phyloP scores from a whole-genome alignment of 2,329 filamentous ascomycete species.

The Aspergillus tamarii region DNA sequence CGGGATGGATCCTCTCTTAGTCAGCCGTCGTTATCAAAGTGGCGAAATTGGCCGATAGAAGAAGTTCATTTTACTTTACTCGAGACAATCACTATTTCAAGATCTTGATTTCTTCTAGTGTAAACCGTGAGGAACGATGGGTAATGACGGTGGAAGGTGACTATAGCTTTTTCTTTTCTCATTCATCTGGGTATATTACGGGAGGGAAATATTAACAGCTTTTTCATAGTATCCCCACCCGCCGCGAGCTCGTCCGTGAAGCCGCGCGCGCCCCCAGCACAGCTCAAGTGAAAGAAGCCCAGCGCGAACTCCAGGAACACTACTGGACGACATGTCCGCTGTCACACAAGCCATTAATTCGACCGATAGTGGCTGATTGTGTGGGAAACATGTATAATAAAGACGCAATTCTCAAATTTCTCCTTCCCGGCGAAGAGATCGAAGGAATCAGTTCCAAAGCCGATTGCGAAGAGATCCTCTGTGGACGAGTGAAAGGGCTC shows the following conservation, averaged over 20 bases:
- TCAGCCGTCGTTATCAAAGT: slow-evolving; percentile 29
- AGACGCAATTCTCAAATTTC: slow-evolving; percentile 76
- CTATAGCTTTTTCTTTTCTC: slow-evolving; percentile 11
- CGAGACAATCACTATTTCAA: too few relatives aligned
- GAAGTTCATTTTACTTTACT: too few relatives aligned
- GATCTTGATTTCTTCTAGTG: neutral
- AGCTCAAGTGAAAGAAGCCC: slow-evolving; percentile 85
- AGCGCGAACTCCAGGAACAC: slow-evolving; percentile 81
- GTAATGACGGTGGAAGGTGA: slow-evolving; percentile 88
- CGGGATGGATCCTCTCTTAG: slow-evolving; percentile 26
- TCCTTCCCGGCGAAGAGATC: slow-evolving; percentile 60
- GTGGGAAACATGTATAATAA: slow-evolving; percentile 91
- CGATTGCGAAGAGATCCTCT: slow-evolving; percentile 65
- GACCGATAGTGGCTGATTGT: slow-evolving; percentile 81
- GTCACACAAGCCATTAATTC: slow-evolving; percentile 73
- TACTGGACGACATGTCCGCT: slow-evolving; percentile 86
- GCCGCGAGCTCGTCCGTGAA: slow-evolving; percentile 93
- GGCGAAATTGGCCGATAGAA: neutral
- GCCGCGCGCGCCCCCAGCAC: slow-evolving; percentile 81
- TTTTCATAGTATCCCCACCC: slow-evolving; percentile 75
- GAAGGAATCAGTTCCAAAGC: slow-evolving; percentile 57
- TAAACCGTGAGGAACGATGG: slow-evolving; percentile 62
- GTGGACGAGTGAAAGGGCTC: slow-evolving; percentile 71
- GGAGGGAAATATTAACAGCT: neutral
- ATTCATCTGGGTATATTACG: neutral